These are phyloP conservation scores for Wickerhamomyces pijperi DNA, from an alignment of 805 yeast genomes.

Conservation along the genomic window DNA sequence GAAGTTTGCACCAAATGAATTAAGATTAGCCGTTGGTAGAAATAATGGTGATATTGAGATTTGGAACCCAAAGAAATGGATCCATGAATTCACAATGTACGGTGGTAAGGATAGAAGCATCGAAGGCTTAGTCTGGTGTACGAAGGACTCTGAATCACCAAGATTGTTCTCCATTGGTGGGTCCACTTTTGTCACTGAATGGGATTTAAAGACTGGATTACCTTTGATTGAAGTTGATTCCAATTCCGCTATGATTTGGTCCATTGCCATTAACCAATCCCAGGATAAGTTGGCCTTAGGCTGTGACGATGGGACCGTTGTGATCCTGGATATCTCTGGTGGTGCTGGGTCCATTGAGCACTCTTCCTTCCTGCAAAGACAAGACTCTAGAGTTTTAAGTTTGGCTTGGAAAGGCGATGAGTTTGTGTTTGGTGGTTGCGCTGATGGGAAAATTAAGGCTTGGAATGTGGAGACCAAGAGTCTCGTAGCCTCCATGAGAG, in stretches of 20 bases:
- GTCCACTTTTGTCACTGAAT: slow-evolving; percentile 80
- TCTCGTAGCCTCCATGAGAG: slow-evolving; percentile 76
- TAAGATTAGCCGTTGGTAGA: slow-evolving; percentile 84
- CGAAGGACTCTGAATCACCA: slow-evolving; percentile 28
- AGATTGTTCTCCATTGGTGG: slow-evolving; percentile 92
- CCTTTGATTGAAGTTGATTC: slow-evolving; percentile 75
- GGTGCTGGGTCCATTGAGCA: slow-evolving; percentile 80
- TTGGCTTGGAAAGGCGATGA: slow-evolving; percentile 64
- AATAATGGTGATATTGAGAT: slow-evolving; percentile 92
- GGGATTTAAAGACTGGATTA: slow-evolving; percentile 69
- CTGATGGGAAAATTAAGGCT: slow-evolving; percentile 83
- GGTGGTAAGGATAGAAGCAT: slow-evolving; percentile 80
- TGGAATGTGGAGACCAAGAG: slow-evolving; percentile 51
- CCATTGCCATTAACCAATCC: slow-evolving; percentile 52
- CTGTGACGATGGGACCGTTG: slow-evolving; percentile 91
- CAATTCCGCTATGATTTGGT: slow-evolving; percentile 92
- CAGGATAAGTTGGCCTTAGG: slow-evolving; percentile 73
- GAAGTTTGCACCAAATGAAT: slow-evolving; percentile 36
- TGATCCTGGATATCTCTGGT: slow-evolving; percentile 71
- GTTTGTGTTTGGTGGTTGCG: slow-evolving; percentile 81
- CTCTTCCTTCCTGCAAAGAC: slow-evolving; percentile 66
- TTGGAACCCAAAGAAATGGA: slow-evolving; percentile 88
- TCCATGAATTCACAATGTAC: slow-evolving; percentile 57
- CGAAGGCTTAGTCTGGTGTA: slow-evolving; percentile 82
- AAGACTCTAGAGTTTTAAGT: slow-evolving; percentile 69